Conservation (phyloP, 495 filamentous ascomycete genomes). For the Endocarpon pusillum region DNA sequence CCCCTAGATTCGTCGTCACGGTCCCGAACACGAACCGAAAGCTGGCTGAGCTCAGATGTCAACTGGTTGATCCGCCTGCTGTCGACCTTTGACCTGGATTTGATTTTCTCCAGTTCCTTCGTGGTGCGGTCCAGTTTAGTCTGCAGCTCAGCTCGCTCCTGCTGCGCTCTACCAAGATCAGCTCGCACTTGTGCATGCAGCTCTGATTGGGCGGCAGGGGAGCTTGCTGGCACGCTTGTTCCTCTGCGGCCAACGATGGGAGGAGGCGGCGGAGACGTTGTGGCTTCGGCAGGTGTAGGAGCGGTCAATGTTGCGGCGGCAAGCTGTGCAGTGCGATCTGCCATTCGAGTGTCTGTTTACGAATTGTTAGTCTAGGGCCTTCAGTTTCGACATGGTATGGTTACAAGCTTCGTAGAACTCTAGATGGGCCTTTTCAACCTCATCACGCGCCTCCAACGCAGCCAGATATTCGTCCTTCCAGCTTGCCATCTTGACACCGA, state of each 20-base stretch:
- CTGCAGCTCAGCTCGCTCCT: slow-evolving; percentile 49
- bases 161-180: slow-evolving; percentile 59
- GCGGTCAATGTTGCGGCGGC: slow-evolving; percentile 8
- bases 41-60: slow-evolving; percentile 39
- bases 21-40: slow-evolving; percentile 52
- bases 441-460: slow-evolving; percentile 37
- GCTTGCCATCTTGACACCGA: too few relatives aligned
- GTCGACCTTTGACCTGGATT: slow-evolving; percentile 36
- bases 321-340: slow-evolving; percentile 43
- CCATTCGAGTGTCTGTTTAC: slow-evolving; percentile 45
- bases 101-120: slow-evolving; percentile 41
- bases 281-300: slow-evolving; percentile 4
- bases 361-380: slow-evolving; percentile 1
- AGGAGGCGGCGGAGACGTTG: slow-evolving; percentile 6
- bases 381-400: slow-evolving; percentile 10
- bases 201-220: slow-evolving; percentile 16
- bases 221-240: slow-evolving; percentile 6
- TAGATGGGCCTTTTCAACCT: slow-evolving; percentile 36
- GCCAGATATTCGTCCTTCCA: slow-evolving; percentile 42
- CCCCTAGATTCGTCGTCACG: slow-evolving; percentile 68
- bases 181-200: slow-evolving; percentile 32
- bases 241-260: slow-evolving; percentile 8
- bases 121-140: slow-evolving; percentile 38
- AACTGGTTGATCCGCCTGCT: slow-evolving; percentile 40
- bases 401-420: slow-evolving; percentile 42